A percentile compares a stretch with the other conserved stretches of the same genome.
Evolutionary conservation across 495 filamentous ascomycete genomes (phyloP).

Genomic region (Friedmanniomyces simplex): DNA sequence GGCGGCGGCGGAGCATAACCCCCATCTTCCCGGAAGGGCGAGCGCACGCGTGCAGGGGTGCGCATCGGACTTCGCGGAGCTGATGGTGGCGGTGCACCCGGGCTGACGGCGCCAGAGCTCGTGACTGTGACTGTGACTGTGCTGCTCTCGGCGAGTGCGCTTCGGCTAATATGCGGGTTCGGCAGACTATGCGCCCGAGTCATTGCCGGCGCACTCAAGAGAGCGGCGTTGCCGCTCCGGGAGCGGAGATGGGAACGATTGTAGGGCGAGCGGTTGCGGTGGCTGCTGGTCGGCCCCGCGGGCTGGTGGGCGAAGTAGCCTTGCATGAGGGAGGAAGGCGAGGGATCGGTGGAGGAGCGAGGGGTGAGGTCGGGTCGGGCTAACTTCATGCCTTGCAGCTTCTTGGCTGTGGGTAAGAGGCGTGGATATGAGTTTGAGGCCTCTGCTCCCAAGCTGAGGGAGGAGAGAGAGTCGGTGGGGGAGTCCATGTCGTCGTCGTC

Average conservation of each 20-base stretch:
- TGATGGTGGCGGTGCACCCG: constrained; percentile 52
- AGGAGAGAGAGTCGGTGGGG: neutral
- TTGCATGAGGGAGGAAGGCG: constrained; percentile 5
- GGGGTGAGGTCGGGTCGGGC: neutral
- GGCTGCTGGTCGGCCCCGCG: neutral
- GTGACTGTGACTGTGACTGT: neutral
- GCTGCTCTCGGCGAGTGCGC: neutral
- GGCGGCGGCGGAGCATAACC: constrained; percentile 38
- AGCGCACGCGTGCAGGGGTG: constrained; percentile 48
- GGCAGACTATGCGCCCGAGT: constrained; percentile 75
- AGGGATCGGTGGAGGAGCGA: constrained; percentile 19
- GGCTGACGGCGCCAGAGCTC: too few species aligned
- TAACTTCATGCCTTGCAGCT: neutral
- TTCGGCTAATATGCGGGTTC: constrained; percentile 28
- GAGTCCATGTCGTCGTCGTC: constrained; percentile 1
- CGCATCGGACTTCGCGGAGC: constrained; percentile 48
- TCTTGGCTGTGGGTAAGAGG: neutral
- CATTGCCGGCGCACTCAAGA: constrained; percentile 54
- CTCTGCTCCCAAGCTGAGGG: neutral
- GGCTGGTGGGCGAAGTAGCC: constrained; percentile 5
- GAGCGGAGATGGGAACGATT: constrained; percentile 49
- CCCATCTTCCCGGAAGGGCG: constrained; percentile 54
- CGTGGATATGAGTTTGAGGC: neutral
- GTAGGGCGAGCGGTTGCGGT: constrained; percentile 43
- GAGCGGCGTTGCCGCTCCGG: constrained; percentile 41